These are phyloP conservation scores for Yamadazyma sp. DNA, from an alignment of 805 yeast genomes.

Conservation along the genomic window DNA sequence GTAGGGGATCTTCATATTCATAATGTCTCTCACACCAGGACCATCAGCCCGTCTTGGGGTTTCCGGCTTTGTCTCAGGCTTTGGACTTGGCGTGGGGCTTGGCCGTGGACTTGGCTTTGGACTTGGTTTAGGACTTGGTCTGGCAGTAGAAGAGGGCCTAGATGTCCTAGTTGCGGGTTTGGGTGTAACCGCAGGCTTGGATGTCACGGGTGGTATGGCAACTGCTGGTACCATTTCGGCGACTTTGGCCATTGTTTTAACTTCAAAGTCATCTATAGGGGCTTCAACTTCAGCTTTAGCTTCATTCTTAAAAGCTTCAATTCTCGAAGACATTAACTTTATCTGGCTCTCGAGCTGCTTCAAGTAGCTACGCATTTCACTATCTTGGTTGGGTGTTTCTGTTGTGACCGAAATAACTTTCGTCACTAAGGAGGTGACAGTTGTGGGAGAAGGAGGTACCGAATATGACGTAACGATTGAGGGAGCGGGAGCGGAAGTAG, in stretches of 20 bases:
- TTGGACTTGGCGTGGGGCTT: neutral
- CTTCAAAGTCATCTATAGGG: neutral
- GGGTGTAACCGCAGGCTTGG: too few species aligned
- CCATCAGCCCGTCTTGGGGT: neutral
- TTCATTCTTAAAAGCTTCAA: neutral
- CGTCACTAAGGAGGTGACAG: neutral
- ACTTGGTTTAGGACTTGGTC: neutral
- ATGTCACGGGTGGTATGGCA: too few species aligned
- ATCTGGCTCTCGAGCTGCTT: neutral
- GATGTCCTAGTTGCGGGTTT: neutral
- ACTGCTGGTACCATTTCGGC: neutral
- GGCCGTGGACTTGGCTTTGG: neutral
- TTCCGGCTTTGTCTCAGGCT: neutral
- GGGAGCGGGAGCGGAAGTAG: too few species aligned
- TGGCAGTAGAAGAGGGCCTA: too few species aligned
- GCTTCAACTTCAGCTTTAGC: neutral
- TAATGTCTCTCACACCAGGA: conserved; percentile 16
- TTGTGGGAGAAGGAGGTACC: neutral
- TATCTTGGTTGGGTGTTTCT: neutral
- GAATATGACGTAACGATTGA: too few species aligned
- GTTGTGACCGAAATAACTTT: neutral
- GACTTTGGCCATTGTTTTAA: neutral
- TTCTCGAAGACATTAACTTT: neutral
- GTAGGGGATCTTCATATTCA: conserved; percentile 22
- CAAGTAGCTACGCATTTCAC: conserved; percentile 1